Conservation (phyloP, 305 asterid genomes). For the Rubia occidens region DNA sequence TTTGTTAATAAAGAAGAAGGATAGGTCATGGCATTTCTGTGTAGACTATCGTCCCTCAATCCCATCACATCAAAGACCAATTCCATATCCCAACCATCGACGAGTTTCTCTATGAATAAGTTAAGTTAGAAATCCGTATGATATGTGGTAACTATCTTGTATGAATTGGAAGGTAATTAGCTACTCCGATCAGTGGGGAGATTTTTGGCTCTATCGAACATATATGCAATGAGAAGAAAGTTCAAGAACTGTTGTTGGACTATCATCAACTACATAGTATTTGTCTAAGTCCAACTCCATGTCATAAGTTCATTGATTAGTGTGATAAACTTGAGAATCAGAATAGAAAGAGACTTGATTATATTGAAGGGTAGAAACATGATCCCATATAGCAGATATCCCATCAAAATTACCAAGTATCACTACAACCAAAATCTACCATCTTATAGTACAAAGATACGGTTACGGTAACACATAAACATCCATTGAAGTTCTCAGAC, state of each 20-base stretch:
- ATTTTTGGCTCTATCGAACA: not conserved
- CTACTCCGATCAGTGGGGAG: not conserved
- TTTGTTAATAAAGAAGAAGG: too few relatives aligned
- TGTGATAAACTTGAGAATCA: conserved; percentile 29
- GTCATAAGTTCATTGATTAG: conserved; percentile 38
- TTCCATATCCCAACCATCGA: too few relatives aligned
- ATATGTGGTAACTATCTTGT: conserved; percentile 8
- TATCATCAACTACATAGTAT: conserved; percentile 73
- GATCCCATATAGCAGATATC: not conserved
- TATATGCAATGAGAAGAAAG: conserved; percentile 25
- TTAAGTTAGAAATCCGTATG: not conserved
- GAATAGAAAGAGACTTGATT: conserved; percentile 13
- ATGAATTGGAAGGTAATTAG: not conserved
- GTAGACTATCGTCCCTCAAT: too few relatives aligned
- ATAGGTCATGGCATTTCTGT: too few relatives aligned
- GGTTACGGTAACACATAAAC: not conserved
- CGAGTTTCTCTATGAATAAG: not conserved
- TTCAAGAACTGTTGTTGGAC: conserved; percentile 87
- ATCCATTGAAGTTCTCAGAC: not conserved
- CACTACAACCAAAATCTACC: not conserved
- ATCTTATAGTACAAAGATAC: not conserved
- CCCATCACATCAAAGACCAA: too few relatives aligned
- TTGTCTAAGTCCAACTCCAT: conserved; percentile 95
- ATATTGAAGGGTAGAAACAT: not conserved
- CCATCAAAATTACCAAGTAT: not conserved